Evolutionary conservation across 2,329 filamentous ascomycete species (phyloP).

Genomic region (Aureobasidium pullulans): DNA sequence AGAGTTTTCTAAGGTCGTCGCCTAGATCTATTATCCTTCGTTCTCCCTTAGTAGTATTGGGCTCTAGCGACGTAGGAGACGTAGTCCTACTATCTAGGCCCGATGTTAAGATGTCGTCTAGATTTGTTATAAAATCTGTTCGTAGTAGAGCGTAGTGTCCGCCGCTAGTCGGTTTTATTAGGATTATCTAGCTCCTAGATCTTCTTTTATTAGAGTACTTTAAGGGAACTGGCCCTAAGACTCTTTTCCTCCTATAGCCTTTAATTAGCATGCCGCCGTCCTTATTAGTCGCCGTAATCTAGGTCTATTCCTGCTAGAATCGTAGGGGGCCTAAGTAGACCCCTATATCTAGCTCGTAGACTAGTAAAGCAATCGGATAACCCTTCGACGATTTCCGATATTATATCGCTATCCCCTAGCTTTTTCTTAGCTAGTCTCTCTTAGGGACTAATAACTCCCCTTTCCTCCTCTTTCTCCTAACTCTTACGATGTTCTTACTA

Average conservation of each 20-base stretch:
- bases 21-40: not conserved
- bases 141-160: not conserved
- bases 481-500: no score
- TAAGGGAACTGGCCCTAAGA: not conserved
- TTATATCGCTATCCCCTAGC: not conserved
- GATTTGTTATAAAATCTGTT: not conserved
- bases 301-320: not conserved
- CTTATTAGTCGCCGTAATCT: not conserved
- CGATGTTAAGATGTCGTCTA: not conserved
- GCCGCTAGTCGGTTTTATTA: not conserved
- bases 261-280: not conserved
- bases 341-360: not conserved
- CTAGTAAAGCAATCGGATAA: not conserved
- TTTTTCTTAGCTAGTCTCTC: not conserved
- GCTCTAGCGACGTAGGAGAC: not conserved
- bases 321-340: not conserved
- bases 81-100: not conserved
- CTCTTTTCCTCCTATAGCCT: not conserved
- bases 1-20: not conserved
- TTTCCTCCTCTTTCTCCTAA: not conserved
- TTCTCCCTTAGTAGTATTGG: not conserved
- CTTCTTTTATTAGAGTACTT: not conserved
- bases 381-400: not conserved
- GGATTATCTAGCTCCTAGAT: not conserved
- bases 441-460: not conserved